These are phyloP conservation scores for Aspergillus arachidicola DNA, from an alignment of 2,329 filamentous ascomycete genomes.

Conservation along the genomic window DNA sequence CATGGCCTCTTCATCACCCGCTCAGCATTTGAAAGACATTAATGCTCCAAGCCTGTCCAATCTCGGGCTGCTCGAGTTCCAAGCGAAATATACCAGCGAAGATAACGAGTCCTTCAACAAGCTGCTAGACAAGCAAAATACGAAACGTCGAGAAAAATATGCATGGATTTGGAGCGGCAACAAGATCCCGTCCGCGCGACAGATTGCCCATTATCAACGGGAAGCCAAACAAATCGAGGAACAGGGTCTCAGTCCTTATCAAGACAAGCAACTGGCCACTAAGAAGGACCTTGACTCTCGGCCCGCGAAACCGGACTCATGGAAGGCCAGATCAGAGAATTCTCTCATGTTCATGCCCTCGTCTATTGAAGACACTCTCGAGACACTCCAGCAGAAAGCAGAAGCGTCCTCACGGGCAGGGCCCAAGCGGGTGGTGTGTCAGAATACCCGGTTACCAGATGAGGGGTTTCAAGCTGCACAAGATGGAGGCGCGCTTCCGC, in stretches of 20 bases:
- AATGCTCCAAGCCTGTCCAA: slow-evolving; percentile 64
- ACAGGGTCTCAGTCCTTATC: slow-evolving; percentile 61
- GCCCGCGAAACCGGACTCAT: slow-evolving; percentile 75
- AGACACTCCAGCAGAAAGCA: slow-evolving; percentile 67
- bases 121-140: slow-evolving; percentile 86
- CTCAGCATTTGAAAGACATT: slow-evolving; percentile 39
- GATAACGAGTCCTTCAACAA: slow-evolving; percentile 98
- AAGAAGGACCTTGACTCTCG: slow-evolving; percentile 66
- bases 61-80: slow-evolving; percentile 82
- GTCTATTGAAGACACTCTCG: slow-evolving; percentile 54
- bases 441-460: slow-evolving; percentile 75
- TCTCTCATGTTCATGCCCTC: slow-evolving; percentile 75
- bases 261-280: slow-evolving; percentile 63
- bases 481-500: slow-evolving; percentile 54
- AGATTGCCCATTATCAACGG: slow-evolving; percentile 57
- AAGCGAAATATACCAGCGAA: slow-evolving; percentile 92
- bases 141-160: slow-evolving; percentile 80
- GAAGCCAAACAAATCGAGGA: slow-evolving; percentile 72
- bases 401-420: slow-evolving; percentile 72
- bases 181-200: slow-evolving; percentile 69
- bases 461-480: slow-evolving; percentile 39
- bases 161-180: slow-evolving; percentile 88
- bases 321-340: slow-evolving; percentile 76
- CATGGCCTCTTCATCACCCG: slow-evolving; percentile 36
- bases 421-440: slow-evolving; percentile 76